Conservation (phyloP, 1,284 basidiomycete species). For the Athelia sp. region DNA sequence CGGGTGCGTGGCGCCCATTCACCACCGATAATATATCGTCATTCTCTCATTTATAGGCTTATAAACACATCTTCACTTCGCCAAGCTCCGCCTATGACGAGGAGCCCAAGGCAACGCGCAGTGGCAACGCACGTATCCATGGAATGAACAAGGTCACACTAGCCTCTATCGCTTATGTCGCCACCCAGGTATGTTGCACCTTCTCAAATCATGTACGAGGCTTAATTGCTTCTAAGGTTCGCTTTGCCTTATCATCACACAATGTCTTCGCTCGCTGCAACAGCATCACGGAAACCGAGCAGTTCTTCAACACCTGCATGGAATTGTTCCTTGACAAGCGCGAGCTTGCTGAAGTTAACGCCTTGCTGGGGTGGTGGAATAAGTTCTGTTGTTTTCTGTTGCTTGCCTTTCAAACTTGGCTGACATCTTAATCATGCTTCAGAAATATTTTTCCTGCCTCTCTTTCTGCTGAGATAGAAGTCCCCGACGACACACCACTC, state of each 20-base stretch:
- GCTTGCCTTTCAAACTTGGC: no score
- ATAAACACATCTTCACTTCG: not conserved
- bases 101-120: not conserved
- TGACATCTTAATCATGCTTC: no score
- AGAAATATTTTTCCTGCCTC: no score
- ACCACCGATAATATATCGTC: not conserved
- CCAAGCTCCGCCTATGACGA: not conserved
- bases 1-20: not conserved
- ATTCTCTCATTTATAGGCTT: not conserved
- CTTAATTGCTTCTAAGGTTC: not conserved
- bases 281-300: constrained; percentile 5
- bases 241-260: not conserved
- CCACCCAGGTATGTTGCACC: not conserved
- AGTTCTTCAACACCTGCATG: constrained; percentile 7
- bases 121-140: not conserved
- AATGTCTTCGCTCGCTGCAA: constrained; percentile 6
- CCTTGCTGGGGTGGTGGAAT: constrained; percentile 9
- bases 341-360: constrained; percentile 6
- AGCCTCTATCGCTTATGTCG: not conserved
- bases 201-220: not conserved
- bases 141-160: not conserved
- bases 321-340: constrained; percentile 8
- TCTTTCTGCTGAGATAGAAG: no score
- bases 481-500: no score
- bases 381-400: not conserved